These are phyloP conservation scores for Fraxinus platypoda DNA, from an alignment of 305 asterid genomes.

Conservation along the genomic window DNA sequence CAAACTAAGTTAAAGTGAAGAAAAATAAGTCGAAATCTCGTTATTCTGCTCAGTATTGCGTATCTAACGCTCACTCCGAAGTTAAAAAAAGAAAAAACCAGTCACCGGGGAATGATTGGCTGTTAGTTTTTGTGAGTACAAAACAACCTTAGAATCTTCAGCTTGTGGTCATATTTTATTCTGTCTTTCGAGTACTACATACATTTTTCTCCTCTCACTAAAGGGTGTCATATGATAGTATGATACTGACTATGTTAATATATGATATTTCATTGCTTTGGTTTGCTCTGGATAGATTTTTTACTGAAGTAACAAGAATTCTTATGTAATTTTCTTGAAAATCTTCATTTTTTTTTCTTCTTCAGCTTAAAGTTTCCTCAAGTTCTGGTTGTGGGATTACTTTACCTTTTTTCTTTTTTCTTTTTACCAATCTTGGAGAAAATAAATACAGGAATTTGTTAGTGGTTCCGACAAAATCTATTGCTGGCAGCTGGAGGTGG, in stretches of 20 bases:
- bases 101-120: constrained; percentile 48
- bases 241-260: background rate
- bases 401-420: background rate
- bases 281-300: constrained; percentile 20
- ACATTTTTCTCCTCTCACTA: background rate
- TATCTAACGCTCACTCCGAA: background rate
- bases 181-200: constrained; percentile 7
- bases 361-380: background rate
- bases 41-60: background rate
- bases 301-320: constrained; percentile 35
- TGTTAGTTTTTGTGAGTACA: constrained; percentile 35
- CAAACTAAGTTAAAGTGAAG: constrained; percentile 2
- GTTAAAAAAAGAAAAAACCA: constrained; percentile 2
- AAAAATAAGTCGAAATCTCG: background rate
- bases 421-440: background rate
- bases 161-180: constrained; percentile 34
- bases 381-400: constrained; percentile 14
- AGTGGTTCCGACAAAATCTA: constrained; percentile 38
- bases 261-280: constrained; percentile 30
- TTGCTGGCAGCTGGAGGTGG: constrained; percentile 43
- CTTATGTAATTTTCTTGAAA: constrained; percentile 25
- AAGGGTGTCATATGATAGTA: background rate
- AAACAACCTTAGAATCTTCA: constrained; percentile 46
- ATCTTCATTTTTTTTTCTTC: background rate
- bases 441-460: constrained; percentile 16